phyloP scores from a whole-genome alignment of 2,329 filamentous ascomycete genomes.

The Fonsecaea multimorphosa region DNA sequence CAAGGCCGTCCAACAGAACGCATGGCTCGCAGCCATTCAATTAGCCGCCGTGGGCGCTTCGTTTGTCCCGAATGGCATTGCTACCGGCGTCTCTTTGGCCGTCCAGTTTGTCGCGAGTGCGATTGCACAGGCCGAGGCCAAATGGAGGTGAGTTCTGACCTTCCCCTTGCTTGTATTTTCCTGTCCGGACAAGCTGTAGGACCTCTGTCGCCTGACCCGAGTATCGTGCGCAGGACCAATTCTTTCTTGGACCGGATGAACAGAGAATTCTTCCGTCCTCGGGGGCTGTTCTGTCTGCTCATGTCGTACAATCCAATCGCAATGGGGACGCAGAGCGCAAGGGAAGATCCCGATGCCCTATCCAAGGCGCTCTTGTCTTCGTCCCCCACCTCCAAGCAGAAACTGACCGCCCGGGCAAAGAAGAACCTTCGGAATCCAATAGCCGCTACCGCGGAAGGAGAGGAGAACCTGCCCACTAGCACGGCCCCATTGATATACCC shows the following conservation, averaged over 20 bases:
- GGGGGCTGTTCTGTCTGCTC: constrained; percentile 61
- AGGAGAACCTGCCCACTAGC: constrained; percentile 18
- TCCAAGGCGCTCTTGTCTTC: constrained; percentile 9
- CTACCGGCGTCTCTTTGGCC: constrained; percentile 52
- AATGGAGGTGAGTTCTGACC: constrained; percentile 42
- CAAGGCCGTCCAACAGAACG: constrained; percentile 20
- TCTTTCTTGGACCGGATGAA: constrained; percentile 63
- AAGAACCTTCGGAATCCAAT: constrained; percentile 23
- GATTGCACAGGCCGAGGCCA: constrained; percentile 50
- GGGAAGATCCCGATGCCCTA: constrained; percentile 41
- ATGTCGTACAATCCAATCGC: constrained; percentile 58
- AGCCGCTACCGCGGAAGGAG: constrained; percentile 20
- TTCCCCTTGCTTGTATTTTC: constrained; percentile 18
- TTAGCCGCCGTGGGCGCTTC: constrained; percentile 46
- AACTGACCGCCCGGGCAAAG: constrained; percentile 9
- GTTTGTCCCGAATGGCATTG: constrained; percentile 50
- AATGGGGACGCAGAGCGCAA: constrained; percentile 41
- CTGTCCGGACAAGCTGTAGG: neutral
- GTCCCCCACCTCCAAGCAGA: constrained; percentile 22
- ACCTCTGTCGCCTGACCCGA: neutral
- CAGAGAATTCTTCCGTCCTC: constrained; percentile 61
- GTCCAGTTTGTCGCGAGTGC: constrained; percentile 53
- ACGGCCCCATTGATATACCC: constrained; percentile 19
- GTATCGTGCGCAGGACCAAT: constrained; percentile 51
- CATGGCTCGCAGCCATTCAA: constrained; percentile 25